Percentiles rank a stretch among this genome's conserved stretches.
These are phyloP conservation scores for Drechslerella stenobrocha DNA, from an alignment of 2,329 filamentous ascomycete genomes.

Conservation along the genomic window DNA sequence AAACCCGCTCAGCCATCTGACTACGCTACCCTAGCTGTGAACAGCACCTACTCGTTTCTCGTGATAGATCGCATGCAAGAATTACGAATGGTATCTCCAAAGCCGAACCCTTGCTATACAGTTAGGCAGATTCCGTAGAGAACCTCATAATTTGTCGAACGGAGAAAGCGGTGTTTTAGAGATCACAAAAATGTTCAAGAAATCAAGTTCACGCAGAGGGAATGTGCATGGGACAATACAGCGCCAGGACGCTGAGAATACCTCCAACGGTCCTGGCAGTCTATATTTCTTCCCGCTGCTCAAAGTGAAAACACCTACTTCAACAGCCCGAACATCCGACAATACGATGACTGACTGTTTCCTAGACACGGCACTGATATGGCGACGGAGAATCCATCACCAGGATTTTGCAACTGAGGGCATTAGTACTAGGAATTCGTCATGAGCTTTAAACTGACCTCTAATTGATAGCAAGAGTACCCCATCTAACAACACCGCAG, in stretches of 20 bases:
- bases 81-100: slow-evolving; percentile 1
- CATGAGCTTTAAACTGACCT: slow-evolving; percentile 43
- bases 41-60: slow-evolving; percentile 19
- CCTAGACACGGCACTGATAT: background rate
- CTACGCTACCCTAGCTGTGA: slow-evolving; percentile 43
- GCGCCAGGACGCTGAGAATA: too few relatives aligned
- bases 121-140: background rate
- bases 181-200: slow-evolving; percentile 10
- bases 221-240: background rate
- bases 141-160: background rate
- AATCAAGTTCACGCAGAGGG: background rate
- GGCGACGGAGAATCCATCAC: background rate
- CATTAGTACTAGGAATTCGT: slow-evolving; percentile 29
- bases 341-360: background rate
- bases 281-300: too few relatives aligned
- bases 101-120: background rate
- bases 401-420: background rate
- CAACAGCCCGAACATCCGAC: background rate
- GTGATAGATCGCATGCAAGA: background rate
- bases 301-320: too few relatives aligned
- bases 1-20: slow-evolving; percentile 25
- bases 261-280: too few relatives aligned
- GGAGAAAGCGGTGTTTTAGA: background rate
- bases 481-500: background rate
- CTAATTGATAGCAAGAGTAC: slow-evolving; percentile 16